These are phyloP conservation scores for Cordyceps pruinosa DNA, from an alignment of 2,329 filamentous ascomycete genomes.

Conservation along the genomic window DNA sequence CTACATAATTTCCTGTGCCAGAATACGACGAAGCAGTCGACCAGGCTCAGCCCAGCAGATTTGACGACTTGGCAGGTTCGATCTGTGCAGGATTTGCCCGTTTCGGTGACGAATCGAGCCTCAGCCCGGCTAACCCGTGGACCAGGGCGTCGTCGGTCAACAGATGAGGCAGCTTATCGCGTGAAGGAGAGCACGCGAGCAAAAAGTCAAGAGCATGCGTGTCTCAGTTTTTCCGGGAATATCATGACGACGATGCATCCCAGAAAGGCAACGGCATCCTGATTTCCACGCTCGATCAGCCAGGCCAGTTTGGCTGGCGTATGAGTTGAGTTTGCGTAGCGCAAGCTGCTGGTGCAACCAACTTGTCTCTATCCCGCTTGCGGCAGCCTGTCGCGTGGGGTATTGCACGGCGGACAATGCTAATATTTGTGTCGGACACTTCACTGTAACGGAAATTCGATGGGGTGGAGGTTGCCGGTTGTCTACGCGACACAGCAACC, in stretches of 20 bases:
- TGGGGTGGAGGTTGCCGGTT: background rate
- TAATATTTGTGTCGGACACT: too few relatives aligned
- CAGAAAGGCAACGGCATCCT: background rate
- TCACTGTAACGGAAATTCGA: too few relatives aligned
- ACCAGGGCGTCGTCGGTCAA: background rate
- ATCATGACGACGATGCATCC: background rate
- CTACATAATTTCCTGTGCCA: background rate
- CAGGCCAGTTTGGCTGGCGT: background rate
- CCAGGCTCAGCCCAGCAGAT: background rate
- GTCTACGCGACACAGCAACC: too few relatives aligned
- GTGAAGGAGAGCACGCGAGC: background rate
- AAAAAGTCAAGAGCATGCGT: background rate
- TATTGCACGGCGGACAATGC: too few relatives aligned
- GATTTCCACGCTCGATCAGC: background rate
- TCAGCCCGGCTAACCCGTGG: background rate
- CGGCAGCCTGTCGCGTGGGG: slow-evolving; percentile 9
- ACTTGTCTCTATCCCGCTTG: background rate
- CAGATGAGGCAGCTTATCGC: background rate
- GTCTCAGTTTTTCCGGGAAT: background rate
- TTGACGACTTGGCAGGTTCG: background rate
- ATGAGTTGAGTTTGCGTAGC: background rate
- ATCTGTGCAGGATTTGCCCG: background rate
- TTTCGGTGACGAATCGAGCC: slow-evolving; percentile 2
- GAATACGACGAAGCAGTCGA: background rate
- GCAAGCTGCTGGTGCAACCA: background rate